Base-by-base conservation (phyloP, 2,329 filamentous ascomycete species). In the Claviceps humidiphila region DNA sequence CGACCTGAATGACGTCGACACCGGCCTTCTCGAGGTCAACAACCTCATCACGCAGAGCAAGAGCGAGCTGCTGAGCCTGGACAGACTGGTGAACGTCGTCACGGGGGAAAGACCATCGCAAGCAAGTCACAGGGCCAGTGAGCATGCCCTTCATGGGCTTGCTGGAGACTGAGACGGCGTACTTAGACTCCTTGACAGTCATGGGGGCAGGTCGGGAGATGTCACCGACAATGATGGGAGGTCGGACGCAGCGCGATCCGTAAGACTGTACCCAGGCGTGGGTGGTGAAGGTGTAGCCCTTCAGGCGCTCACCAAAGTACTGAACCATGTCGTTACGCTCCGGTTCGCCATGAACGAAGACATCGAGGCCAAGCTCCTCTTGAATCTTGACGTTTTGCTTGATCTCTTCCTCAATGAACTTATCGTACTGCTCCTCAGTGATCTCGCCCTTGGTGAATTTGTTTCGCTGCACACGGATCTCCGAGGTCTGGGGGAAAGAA, bases 101-200 rank as follows among this genome's bases (percentile, higher is more conserved):
- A 87, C 93, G 93, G 65, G 93, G 93, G 88, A 97, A 98, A 57
- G 93, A 98, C 93, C 93, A 98, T 73, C 93, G 86, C 64, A 98
- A 78, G 77, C 93, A 98, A 67, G 93, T 98, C 76, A 98, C 94
- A 63, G 93, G 93, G 56, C 93, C 93, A 73, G 93, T 98, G 70
- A 98, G 84, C 93, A 98, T 98, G 72, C 93, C 93, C 88, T 98
- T 98, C 93, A 98, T 97, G 74, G 93, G 90, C 83, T 96, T 97
- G 78, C 87, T 91, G 71, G 90, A 91, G 72, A 96, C 82, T 53
- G 86, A 90, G 58, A 89, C 91, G 61, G 93, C 93, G 75, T 95
- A 98, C 80, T 97, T 95, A 74, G 88, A 95, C 82, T 98, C 93
- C 86, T 98, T 98, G 75, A 98, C 93, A 56, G 93, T 96, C 93